phyloP scores from a whole-genome alignment of 345 rosid species.

The rapeseed (Brassica napus) region DNA sequence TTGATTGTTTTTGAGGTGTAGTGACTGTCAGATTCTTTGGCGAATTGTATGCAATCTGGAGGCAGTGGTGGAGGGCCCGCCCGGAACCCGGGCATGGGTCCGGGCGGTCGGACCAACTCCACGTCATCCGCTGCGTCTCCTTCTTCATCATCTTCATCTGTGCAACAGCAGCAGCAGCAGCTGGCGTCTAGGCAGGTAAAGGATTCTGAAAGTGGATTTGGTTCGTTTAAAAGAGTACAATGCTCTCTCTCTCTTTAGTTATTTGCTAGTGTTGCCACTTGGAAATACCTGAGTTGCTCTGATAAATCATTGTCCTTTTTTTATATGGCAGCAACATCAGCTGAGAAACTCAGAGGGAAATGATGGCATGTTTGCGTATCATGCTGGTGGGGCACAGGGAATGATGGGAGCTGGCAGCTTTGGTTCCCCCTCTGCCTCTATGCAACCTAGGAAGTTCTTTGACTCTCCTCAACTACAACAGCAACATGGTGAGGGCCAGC shows the following conservation, averaged over 20 bases:
- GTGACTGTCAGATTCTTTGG: slow-evolving; percentile 26
- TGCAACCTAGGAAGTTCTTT: slow-evolving; percentile 78
- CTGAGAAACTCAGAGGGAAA: slow-evolving; percentile 70
- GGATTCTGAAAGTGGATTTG: background rate
- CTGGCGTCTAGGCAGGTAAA: slow-evolving; percentile 73
- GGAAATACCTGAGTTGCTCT: background rate
- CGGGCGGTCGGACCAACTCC: slow-evolving; percentile 78
- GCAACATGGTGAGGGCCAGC: slow-evolving; percentile 54
- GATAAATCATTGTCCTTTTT: background rate
- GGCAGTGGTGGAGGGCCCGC: slow-evolving; percentile 81
- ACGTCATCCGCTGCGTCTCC: slow-evolving; percentile 96
- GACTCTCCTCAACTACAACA: slow-evolving; percentile 73
- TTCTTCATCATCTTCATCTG: slow-evolving; percentile 92
- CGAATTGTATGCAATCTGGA: slow-evolving; percentile 79
- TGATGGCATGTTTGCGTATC: slow-evolving; percentile 77
- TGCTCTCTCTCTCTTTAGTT: slow-evolving; percentile 14
- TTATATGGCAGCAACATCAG: slow-evolving; percentile 61
- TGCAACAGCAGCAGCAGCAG: slow-evolving; percentile 61
- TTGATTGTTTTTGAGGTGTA: slow-evolving; percentile 1
- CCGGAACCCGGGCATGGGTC: slow-evolving; percentile 62
- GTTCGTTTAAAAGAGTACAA: background rate
- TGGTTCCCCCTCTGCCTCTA: slow-evolving; percentile 64
- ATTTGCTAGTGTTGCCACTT: background rate
- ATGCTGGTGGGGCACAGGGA: slow-evolving; percentile 72
- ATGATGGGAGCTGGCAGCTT: slow-evolving; percentile 67